Evolutionary conservation across 2,329 filamentous ascomycete genomes (phyloP).

Genomic region (Venturia effusa): DNA sequence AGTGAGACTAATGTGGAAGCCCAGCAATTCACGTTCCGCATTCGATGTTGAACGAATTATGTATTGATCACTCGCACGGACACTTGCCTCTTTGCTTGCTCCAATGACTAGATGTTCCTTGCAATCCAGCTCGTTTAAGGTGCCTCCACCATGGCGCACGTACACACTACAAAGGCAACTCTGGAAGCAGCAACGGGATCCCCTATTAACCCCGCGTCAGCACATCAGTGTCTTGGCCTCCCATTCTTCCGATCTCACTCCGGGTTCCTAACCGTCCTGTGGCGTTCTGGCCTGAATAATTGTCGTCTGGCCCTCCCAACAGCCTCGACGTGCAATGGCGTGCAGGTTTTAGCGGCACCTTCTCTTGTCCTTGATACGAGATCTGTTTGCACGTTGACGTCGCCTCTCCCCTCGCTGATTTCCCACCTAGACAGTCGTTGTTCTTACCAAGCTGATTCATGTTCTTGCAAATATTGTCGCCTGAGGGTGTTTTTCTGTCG

Average conservation of each 20-base stretch:
- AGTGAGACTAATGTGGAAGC: not conserved
- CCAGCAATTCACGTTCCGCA: not conserved
- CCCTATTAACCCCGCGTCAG: not conserved
- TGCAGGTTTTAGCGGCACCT: not conserved
- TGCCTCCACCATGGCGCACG: not conserved
- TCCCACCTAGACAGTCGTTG: not conserved
- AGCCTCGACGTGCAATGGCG: not conserved
- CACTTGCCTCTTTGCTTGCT: not conserved
- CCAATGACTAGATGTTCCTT: not conserved
- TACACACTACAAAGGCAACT: not conserved
- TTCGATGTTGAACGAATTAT: not conserved
- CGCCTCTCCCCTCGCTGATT: not conserved
- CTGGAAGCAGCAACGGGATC: not conserved
- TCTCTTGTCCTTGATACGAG: not conserved
- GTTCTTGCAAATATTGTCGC: not conserved
- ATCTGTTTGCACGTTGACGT: not conserved
- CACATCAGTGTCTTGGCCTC: not conserved
- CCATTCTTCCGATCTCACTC: constrained; percentile 1
- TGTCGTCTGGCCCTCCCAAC: not conserved
- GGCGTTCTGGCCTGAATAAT: not conserved
- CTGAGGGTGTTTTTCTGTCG: not conserved
- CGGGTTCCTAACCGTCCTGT: not conserved
- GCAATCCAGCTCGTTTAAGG: not conserved
- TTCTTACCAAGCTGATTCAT: constrained; percentile 11
- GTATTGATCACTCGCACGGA: not conserved